Percentiles rank a stretch among this genome's conserved stretches.
phyloP scores from a whole-genome alignment of 2,329 filamentous ascomycete species.

The Apiospora rasikravindrae region DNA sequence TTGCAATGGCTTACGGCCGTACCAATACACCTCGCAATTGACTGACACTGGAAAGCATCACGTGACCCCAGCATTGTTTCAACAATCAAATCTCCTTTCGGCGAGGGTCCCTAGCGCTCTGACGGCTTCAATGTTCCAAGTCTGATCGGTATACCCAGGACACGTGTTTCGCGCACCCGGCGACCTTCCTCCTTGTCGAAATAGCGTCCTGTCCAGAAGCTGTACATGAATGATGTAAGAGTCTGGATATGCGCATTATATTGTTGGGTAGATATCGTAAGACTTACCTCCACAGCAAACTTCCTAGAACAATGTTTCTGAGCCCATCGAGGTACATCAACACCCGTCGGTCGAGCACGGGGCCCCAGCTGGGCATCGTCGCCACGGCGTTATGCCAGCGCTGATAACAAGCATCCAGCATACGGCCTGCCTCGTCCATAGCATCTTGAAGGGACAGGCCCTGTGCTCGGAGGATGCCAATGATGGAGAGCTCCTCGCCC shows the following conservation, averaged over 20 bases:
- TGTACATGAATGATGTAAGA: background rate
- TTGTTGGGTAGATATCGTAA: background rate
- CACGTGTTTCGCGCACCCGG: constrained; percentile 11
- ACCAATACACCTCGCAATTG: background rate
- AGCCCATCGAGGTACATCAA: constrained; percentile 30
- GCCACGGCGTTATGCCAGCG: constrained; percentile 31
- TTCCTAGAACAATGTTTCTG: constrained; percentile 31
- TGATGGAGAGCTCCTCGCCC: constrained; percentile 31
- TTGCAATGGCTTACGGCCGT: no score
- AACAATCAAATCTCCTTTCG: background rate
- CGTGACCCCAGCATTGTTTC: background rate
- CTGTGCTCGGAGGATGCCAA: constrained; percentile 28
- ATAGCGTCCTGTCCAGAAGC: constrained; percentile 16
- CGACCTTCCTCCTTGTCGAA: constrained; percentile 10
- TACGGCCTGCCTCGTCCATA: constrained; percentile 29
- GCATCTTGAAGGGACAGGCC: constrained; percentile 30
- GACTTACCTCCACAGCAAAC: constrained; percentile 34
- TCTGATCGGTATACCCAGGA: background rate
- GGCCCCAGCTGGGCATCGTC: constrained; percentile 32
- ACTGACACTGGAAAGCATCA: background rate
- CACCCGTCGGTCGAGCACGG: constrained; percentile 32
- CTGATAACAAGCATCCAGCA: constrained; percentile 31
- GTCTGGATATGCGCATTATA: background rate
- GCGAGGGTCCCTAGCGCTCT: background rate
- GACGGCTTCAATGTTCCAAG: background rate